Conservation (phyloP, 257 asterid genomes). For the Gentiana macrophylla region DNA sequence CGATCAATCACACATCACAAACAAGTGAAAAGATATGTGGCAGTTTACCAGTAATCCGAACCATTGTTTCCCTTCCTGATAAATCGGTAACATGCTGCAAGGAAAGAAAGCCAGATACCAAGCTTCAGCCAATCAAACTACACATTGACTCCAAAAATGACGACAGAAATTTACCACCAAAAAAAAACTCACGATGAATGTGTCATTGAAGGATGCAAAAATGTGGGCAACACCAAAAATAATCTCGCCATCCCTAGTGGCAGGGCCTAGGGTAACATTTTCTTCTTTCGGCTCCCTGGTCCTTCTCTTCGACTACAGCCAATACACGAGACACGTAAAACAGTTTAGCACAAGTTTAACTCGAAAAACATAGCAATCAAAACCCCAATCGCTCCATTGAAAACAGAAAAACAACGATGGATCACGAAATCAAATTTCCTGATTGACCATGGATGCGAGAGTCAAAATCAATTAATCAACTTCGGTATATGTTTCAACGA, state of each 20-base stretch:
- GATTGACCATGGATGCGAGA: too few species aligned
- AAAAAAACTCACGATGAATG: constrained; percentile 53
- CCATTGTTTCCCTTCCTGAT: constrained; percentile 89
- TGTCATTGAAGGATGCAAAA: constrained; percentile 88
- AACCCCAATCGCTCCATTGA: too few species aligned
- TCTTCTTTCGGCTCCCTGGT: constrained; percentile 87
- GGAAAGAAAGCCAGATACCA: background rate
- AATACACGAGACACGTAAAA: background rate
- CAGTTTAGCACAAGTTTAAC: too few species aligned
- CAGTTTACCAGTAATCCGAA: constrained; percentile 70
- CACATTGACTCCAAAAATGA: too few species aligned
- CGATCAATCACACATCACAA: too few species aligned
- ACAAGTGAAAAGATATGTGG: too few species aligned
- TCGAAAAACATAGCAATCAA: too few species aligned
- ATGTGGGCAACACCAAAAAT: constrained; percentile 92
- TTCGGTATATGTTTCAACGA: too few species aligned
- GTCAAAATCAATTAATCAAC: too few species aligned
- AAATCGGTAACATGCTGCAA: constrained; percentile 90
- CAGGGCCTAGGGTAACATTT: constrained; percentile 78
- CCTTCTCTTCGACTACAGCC: constrained; percentile 60
- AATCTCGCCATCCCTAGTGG: constrained; percentile 61
- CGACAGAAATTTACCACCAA: background rate
- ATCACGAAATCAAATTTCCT: too few species aligned
- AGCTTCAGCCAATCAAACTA: too few species aligned
- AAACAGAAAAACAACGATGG: too few species aligned